Conservation (phyloP, 2,329 filamentous ascomycete species). For the Paramyrothecium roridum region DNA sequence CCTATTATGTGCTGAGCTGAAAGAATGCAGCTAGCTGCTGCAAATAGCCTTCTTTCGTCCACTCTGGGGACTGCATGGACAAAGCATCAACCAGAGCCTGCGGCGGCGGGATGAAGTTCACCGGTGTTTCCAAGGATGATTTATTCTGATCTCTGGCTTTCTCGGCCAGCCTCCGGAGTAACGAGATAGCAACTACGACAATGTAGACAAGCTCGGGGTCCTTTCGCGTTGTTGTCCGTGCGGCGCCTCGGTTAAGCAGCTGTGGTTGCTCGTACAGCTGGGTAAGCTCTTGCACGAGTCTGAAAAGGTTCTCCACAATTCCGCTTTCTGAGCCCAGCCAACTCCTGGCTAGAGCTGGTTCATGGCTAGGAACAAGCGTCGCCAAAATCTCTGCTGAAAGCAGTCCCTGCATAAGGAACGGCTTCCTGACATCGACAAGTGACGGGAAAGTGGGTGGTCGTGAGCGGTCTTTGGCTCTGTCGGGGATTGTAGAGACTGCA, state of each 20-base stretch:
- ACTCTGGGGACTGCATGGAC: slow-evolving; percentile 59
- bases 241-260: slow-evolving; percentile 24
- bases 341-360: slow-evolving; percentile 66
- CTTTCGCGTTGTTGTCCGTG: slow-evolving; percentile 31
- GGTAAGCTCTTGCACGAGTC: slow-evolving; percentile 71
- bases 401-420: slow-evolving; percentile 87
- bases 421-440: slow-evolving; percentile 78
- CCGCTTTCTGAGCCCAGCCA: slow-evolving; percentile 86
- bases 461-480: slow-evolving; percentile 48
- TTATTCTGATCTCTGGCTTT: slow-evolving; percentile 60
- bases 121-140: slow-evolving; percentile 48
- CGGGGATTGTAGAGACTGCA: slow-evolving; percentile 80
- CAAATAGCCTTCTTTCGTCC: slow-evolving; percentile 63
- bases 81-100: slow-evolving; percentile 66
- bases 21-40: slow-evolving; percentile 62
- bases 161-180: slow-evolving; percentile 66
- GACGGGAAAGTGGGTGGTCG: slow-evolving; percentile 59
- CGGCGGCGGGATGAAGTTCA: slow-evolving; percentile 61
- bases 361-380: slow-evolving; percentile 67
- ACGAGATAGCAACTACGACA: slow-evolving; percentile 63
- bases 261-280: slow-evolving; percentile 54
- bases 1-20: slow-evolving; percentile 9
- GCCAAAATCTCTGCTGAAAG: slow-evolving; percentile 86
- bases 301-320: slow-evolving; percentile 76
- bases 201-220: slow-evolving; percentile 59